phyloP scores from a whole-genome alignment of 106 monocot genomes.

The Dactylorhiza incarnata region DNA sequence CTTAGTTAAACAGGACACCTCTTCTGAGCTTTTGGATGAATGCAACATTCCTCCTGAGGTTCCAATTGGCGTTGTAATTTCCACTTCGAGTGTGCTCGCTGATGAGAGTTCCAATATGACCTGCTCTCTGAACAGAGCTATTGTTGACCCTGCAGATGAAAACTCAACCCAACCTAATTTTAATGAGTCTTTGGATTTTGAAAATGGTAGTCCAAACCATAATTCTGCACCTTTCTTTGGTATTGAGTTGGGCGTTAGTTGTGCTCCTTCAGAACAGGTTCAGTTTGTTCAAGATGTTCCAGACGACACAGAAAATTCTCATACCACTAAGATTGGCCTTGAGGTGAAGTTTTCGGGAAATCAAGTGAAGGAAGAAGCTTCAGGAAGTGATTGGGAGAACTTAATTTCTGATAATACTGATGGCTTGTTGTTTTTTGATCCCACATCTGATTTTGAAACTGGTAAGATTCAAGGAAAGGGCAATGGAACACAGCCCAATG shows the following conservation, averaged over 20 bases:
- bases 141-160: constrained; percentile 33
- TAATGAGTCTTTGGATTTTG: constrained; percentile 26
- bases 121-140: constrained; percentile 40
- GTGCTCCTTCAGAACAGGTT: constrained; percentile 12
- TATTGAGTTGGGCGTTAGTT: constrained; percentile 22
- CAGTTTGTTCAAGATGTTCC: constrained; percentile 26
- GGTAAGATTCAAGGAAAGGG: constrained; percentile 10
- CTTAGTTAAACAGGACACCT: constrained; percentile 31
- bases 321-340: constrained; percentile 15
- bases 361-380: constrained; percentile 26
- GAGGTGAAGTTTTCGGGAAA: constrained; percentile 5
- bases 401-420: constrained; percentile 40
- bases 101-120: constrained; percentile 23
- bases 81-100: constrained; percentile 12
- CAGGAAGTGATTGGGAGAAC: constrained; percentile 43
- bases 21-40: constrained; percentile 23
- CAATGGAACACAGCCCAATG: constrained; percentile 8
- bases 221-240: constrained; percentile 38
- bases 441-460: constrained; percentile 16
- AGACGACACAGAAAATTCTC: constrained; percentile 25
- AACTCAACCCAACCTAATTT: constrained; percentile 21
- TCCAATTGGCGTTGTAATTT: constrained; percentile 19
- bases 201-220: constrained; percentile 66
- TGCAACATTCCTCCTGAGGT: constrained; percentile 10
- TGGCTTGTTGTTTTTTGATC: constrained; percentile 41